Base-by-base conservation (phyloP, 805 yeast genomes). In the Candida rishiriensis region DNA sequence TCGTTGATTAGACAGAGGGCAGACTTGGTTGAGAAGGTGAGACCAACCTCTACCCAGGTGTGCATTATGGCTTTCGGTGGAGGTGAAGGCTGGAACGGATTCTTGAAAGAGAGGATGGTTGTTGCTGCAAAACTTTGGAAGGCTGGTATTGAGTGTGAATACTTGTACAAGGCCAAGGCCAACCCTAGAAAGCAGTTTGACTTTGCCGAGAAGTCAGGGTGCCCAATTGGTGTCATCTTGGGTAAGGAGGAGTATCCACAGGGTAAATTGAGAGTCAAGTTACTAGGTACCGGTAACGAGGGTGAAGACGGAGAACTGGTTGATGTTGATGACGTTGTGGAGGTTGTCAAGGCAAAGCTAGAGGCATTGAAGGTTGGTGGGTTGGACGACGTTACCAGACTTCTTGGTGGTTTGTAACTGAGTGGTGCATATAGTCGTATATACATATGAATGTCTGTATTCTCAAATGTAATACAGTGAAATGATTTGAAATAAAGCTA, bases 21-120 rank as follows among this genome's bases (percentile, higher is more conserved):
- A 36, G 78, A 78, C 29, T 67, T 79, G 42, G 75, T 78, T 54
- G 81, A 81, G 29, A 72, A 75, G 54, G 73, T 90, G 44, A 80
- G 93, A 56, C 81, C 97, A 31, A 76, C 90, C 28, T 81, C 91
- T 33, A 95, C 99, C 15, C 95, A 93, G 65, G 98, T 88, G 12
- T 93, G 74, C 60, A 84, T 93, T 40, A 90, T 93, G 97, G 98
- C 99, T 1, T 90, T 93, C 60, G 99, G 99, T 53, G 98, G 97
- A 59, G 99, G 98, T 58, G 86, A 86, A 56, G 95, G 85, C 49
- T 90, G 97, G 97, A 81, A 75, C 48, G 99, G 98, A 7, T 88
- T 87, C 70, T 71, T 93, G 59, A 78, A 81, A 46, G 97, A 93
- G 70, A 84, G 99, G 71, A 89, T 93, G 96, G 57, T 75, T 29